Base-by-base conservation (phyloP, 2,329 filamentous ascomycete genomes). In the Helotiales sp. region DNA sequence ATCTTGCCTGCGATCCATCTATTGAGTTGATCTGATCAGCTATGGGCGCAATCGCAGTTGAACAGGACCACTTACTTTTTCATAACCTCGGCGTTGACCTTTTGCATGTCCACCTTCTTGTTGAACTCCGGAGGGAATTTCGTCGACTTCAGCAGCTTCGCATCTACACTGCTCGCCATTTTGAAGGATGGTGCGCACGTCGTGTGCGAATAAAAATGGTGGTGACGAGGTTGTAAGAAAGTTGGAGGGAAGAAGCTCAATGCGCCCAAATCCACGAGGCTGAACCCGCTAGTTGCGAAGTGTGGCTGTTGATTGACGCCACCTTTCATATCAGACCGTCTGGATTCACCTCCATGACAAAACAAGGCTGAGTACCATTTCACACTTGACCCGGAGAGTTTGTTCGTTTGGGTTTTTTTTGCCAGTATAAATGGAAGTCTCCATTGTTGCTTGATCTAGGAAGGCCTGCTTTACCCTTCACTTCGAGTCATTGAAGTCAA, bases 1-100 rank as follows among this genome's bases (percentile, higher is more conserved):
- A 99, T 93, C 78, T 91, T 92, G 75, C 90, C 88, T 4, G 93
- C 91, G 78, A 98, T 97, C 96, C 96, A 99, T 84, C 93, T 97
- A 73, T 59, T 60, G 34, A 49, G 43, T 24, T 59, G 37, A 55
- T 47, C 20, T 30, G 30, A 69, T 75, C 63, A 75, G 69, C 67
- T 20, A 62, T 40, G 57, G 26, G 57, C 57, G 30, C 52, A 45
- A n/a, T 34, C 52, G 61, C 15, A 17, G 58, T 66, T 32, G 54
- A 52, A 62, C 70, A 54, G 40, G 61, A 59, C 61, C 68, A 81
- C 89, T 77, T 78, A 96, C 92, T 96, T 97, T 86, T 97, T 97
- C 89, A 99, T 97, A 64, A 99, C 92, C 79, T 97, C 93, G 60
- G 97, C 85, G 78, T 99, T 97, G 80, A 99, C 93, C 83, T 98